Conservation (phyloP, 2,329 filamentous ascomycete genomes). For the Aschersonia sp. region DNA sequence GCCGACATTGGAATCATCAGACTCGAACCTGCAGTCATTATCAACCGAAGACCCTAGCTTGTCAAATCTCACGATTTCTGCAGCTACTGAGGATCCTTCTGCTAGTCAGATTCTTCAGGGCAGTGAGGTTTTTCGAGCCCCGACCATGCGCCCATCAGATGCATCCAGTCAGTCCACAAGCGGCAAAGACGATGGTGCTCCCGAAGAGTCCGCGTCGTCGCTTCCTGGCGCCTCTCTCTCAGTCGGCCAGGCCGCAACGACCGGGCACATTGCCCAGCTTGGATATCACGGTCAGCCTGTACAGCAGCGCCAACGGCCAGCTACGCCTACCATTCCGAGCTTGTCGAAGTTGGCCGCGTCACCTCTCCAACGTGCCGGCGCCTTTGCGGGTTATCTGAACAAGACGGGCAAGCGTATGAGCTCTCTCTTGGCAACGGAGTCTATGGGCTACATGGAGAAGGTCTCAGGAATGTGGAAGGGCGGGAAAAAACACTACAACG, state of each 20-base stretch:
- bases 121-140: conserved; percentile 78
- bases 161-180: conserved; percentile 20
- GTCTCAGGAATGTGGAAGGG: conserved; percentile 96
- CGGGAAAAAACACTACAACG: conserved; percentile 76
- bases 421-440: conserved; percentile 70
- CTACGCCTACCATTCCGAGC: conserved; percentile 33
- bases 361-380: conserved; percentile 70
- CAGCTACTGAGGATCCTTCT: conserved; percentile 59
- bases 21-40: conserved; percentile 63
- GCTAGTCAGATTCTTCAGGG: conserved; percentile 81
- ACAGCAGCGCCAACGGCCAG: conserved; percentile 8
- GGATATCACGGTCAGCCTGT: conserved; percentile 10
- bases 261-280: conserved; percentile 19
- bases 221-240: conserved; percentile 3
- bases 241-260: conserved; percentile 20
- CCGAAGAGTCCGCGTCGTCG: conserved; percentile 2
- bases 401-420: conserved; percentile 70
- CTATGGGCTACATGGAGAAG: conserved; percentile 93
- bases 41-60: conserved; percentile 58
- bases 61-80: conserved; percentile 55
- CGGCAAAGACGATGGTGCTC: conserved; percentile 7
- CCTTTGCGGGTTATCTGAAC: conserved; percentile 68
- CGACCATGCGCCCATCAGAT: conserved; percentile 45
- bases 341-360: conserved; percentile 53
- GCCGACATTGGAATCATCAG: conserved; percentile 48